Evolutionary conservation across 345 rosid genomes (phyloP).

Genomic region (Linum tenue): DNA sequence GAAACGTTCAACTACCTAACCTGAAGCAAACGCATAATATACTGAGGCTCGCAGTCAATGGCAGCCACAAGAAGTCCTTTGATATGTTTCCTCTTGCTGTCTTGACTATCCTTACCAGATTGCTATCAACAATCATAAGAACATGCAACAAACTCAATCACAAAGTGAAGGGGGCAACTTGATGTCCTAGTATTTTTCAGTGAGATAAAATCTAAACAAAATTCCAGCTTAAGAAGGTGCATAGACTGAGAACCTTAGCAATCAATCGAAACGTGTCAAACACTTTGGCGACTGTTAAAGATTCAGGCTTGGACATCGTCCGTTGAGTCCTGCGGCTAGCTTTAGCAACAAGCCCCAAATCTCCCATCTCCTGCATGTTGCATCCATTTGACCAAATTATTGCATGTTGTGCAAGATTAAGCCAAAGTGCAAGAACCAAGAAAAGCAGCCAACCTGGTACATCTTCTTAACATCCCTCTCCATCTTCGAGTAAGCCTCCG

Average conservation of each 20-base stretch:
- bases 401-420: not conserved
- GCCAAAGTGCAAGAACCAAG: not conserved
- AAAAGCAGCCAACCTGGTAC: slow-evolving; percentile 39
- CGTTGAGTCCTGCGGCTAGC: slow-evolving; percentile 85
- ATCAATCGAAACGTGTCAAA: slow-evolving; percentile 63
- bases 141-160: not conserved
- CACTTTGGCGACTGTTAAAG: slow-evolving; percentile 75
- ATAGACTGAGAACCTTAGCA: slow-evolving; percentile 58
- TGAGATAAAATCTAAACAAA: not conserved
- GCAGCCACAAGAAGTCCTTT: slow-evolving; percentile 93
- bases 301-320: slow-evolving; percentile 80
- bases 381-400: slow-evolving; percentile 5
- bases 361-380: slow-evolving; percentile 57
- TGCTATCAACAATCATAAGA: slow-evolving; percentile 40
- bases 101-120: slow-evolving; percentile 90
- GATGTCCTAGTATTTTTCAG: not conserved
- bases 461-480: slow-evolving; percentile 59
- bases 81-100: slow-evolving; percentile 85
- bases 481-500: slow-evolving; percentile 82
- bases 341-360: slow-evolving; percentile 91
- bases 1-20: slow-evolving; percentile 25
- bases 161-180: slow-evolving; percentile 6
- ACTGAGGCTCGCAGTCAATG: slow-evolving; percentile 88
- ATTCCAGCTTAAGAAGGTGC: not conserved
- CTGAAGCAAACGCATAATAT: slow-evolving; percentile 91